phyloP scores from a whole-genome alignment of 2,329 filamentous ascomycete species.

The Chaetoscypha palmicola region DNA sequence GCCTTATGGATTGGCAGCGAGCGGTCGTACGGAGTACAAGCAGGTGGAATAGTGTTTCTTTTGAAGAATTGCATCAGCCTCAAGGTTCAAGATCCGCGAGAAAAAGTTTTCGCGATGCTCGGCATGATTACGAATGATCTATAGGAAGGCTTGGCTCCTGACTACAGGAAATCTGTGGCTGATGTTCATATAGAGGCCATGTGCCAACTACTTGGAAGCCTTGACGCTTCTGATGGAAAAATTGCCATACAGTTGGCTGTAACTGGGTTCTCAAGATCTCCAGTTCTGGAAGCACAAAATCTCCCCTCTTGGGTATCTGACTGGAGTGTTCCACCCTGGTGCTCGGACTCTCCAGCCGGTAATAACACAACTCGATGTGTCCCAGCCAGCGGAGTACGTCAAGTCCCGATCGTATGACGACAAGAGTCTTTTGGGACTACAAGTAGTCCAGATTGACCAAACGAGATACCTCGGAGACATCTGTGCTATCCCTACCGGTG shows the following conservation, averaged over 20 bases:
- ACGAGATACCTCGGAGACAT: neutral
- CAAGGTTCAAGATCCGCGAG: neutral
- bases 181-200: neutral
- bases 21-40: neutral
- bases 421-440: neutral
- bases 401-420: neutral
- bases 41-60: neutral
- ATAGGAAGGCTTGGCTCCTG: neutral
- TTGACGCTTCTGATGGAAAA: neutral
- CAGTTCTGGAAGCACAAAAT: neutral
- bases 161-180: neutral
- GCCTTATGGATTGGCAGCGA: too few species aligned
- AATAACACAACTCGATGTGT: neutral
- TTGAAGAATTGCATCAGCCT: neutral
- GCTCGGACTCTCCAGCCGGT: too few species aligned
- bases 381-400: neutral
- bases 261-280: neutral
- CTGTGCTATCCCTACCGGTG: too few species aligned
- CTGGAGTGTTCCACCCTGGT: too few species aligned
- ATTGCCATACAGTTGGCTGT: neutral
- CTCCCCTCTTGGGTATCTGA: neutral
- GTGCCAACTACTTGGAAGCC: neutral
- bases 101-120: neutral
- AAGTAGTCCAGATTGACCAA: neutral
- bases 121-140: neutral